Evolutionary conservation across 2,329 filamentous ascomycete species (phyloP).

Genomic region (Ophiostoma fasciatum): DNA sequence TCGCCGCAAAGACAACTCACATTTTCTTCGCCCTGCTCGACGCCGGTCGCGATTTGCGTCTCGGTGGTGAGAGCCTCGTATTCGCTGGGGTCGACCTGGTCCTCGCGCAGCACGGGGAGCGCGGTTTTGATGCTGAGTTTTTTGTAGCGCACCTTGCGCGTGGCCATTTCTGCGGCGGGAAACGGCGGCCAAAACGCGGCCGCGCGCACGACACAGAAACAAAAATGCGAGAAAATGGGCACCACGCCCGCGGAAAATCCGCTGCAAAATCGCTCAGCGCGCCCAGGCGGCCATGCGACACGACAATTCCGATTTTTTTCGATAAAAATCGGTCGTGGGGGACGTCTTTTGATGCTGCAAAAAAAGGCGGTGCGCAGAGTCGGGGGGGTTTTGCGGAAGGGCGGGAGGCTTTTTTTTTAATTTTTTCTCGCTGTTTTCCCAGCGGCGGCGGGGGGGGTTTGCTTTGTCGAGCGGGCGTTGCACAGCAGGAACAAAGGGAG

Average conservation of each 20-base stretch:
- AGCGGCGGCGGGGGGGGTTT: too few relatives aligned
- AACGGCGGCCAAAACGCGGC: constrained; percentile 18
- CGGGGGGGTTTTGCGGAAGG: constrained; percentile 1
- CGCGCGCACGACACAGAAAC: constrained; percentile 7
- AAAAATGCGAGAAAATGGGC: constrained; percentile 9
- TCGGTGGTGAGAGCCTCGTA: constrained; percentile 77
- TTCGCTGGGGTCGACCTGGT: constrained; percentile 73
- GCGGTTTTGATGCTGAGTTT: constrained; percentile 87
- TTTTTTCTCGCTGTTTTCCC: constrained; percentile 3
- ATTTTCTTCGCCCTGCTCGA: constrained; percentile 94
- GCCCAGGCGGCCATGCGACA: constrained; percentile 44
- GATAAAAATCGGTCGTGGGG: constrained; percentile 37
- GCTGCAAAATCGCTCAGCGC: constrained; percentile 47
- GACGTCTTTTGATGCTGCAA: constrained; percentile 37
- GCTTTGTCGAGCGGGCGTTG: too few relatives aligned
- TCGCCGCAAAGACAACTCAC: too few relatives aligned
- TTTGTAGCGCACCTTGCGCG: constrained; percentile 63
- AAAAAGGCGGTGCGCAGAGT: neutral
- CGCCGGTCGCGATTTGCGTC: constrained; percentile 84
- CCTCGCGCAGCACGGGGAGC: constrained; percentile 74
- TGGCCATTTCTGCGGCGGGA: constrained; percentile 35
- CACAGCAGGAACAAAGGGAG: too few relatives aligned
- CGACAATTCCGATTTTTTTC: constrained; percentile 33
- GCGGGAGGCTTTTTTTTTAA: too few relatives aligned
- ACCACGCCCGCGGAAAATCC: constrained; percentile 38